A percentile compares a stretch with the other conserved stretches of the same genome.
Conservation (phyloP, 2,329 filamentous ascomycete species). For the Coniochaeta sp. region DNA sequence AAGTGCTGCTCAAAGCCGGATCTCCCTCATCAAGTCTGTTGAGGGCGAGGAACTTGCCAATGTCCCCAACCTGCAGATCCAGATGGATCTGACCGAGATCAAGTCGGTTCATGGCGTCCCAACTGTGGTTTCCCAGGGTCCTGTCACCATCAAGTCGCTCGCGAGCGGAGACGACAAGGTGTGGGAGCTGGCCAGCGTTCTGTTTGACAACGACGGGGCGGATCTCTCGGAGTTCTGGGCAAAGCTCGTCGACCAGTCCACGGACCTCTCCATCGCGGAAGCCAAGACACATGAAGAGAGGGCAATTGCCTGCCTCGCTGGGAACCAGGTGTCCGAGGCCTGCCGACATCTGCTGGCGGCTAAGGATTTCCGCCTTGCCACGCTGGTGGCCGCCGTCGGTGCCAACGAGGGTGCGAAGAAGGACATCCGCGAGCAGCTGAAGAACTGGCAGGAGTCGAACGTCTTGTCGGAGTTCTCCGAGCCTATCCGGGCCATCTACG, state of each 20-base stretch:
- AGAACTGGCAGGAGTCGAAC: constrained; percentile 75
- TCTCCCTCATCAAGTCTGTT: not conserved
- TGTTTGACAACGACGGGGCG: constrained; percentile 66
- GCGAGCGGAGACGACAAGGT: constrained; percentile 59
- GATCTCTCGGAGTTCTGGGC: constrained; percentile 61
- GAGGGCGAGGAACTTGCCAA: not conserved
- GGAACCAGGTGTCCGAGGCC: constrained; percentile 72
- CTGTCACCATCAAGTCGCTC: constrained; percentile 26
- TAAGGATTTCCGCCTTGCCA: constrained; percentile 76
- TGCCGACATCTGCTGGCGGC: constrained; percentile 71
- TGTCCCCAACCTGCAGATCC: not conserved
- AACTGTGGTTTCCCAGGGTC: constrained; percentile 23
- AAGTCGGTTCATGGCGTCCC: constrained; percentile 8
- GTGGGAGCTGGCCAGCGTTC: constrained; percentile 79
- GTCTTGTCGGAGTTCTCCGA: constrained; percentile 83
- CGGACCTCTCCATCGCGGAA: constrained; percentile 45
- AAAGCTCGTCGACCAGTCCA: constrained; percentile 54
- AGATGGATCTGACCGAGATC: constrained; percentile 11
- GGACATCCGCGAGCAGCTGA: constrained; percentile 73
- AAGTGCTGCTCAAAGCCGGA: constrained; percentile 12
- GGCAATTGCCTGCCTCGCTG: constrained; percentile 72
- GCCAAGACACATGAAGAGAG: constrained; percentile 69
- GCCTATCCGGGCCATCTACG: constrained; percentile 78
- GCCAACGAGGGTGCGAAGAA: constrained; percentile 60
- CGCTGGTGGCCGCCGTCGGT: constrained; percentile 75